phyloP scores from a whole-genome alignment of 129 eudicot species.

The Gnaphalium uliginosum region DNA sequence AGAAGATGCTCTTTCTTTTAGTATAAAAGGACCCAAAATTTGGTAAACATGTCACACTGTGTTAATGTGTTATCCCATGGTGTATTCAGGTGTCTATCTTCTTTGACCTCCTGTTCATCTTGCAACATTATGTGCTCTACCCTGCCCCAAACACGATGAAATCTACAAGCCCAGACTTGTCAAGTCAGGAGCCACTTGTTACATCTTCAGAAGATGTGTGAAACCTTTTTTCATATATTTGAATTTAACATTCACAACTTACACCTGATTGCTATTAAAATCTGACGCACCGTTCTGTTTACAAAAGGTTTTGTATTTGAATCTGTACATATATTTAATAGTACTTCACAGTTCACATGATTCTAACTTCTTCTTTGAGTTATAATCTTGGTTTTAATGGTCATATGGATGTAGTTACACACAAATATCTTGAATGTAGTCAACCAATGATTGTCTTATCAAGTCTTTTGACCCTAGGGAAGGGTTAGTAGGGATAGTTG shows the following conservation, averaged over 20 bases:
- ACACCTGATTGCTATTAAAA: neutral
- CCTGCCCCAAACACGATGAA: slow-evolving; percentile 38
- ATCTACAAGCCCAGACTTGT: slow-evolving; percentile 36
- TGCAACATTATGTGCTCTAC: slow-evolving; percentile 88
- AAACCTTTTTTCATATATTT: slow-evolving; percentile 2
- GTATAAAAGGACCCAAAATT: neutral
- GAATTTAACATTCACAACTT: slow-evolving; percentile 13
- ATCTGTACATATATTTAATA: slow-evolving; percentile 23
- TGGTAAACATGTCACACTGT: neutral
- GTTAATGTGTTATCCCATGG: neutral
- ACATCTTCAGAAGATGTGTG: slow-evolving; percentile 41
- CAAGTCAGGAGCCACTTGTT: slow-evolving; percentile 63
- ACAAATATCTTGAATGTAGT: neutral
- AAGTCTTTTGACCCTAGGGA: too few relatives aligned
- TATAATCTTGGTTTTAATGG: neutral
- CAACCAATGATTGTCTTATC: neutral
- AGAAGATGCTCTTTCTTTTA: neutral
- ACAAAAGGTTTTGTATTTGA: neutral
- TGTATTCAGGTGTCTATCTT: slow-evolving; percentile 74
- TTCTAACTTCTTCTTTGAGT: slow-evolving; percentile 1
- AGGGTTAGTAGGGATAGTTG: neutral
- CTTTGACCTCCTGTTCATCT: slow-evolving; percentile 82
- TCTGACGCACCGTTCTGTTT: neutral
- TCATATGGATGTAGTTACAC: neutral
- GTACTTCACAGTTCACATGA: slow-evolving; percentile 19